Conservation (phyloP, 108 stramenopile species). For the Nitzschia sp. region DNA sequence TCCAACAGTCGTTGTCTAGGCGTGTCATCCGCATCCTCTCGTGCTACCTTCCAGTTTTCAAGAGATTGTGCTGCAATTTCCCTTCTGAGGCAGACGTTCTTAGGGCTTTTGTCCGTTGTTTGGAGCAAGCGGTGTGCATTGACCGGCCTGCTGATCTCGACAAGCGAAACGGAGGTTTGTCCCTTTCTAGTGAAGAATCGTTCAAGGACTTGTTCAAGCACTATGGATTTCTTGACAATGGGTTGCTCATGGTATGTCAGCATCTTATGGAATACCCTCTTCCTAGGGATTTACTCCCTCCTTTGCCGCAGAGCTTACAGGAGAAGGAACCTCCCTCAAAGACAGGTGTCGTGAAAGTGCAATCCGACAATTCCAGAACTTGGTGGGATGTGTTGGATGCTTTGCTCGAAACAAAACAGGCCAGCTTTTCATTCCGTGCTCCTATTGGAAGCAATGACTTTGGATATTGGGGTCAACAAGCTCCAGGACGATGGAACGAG, state of each 20-base stretch:
- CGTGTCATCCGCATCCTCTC: slow-evolving; percentile 11
- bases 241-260: slow-evolving; percentile 26
- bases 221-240: slow-evolving; percentile 20
- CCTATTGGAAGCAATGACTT: slow-evolving; percentile 19
- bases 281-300: slow-evolving; percentile 18
- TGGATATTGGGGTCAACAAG: slow-evolving; percentile 5
- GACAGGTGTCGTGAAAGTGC: slow-evolving; percentile 15
- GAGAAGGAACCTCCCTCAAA: background rate
- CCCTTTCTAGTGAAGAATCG: background rate
- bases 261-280: slow-evolving; percentile 34
- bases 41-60: slow-evolving; percentile 19
- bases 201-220: slow-evolving; percentile 1
- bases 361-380: slow-evolving; percentile 19
- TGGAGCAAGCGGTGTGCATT: slow-evolving; percentile 14
- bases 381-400: slow-evolving; percentile 41
- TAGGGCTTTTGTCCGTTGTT: slow-evolving; percentile 23
- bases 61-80: slow-evolving; percentile 36
- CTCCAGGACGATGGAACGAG: slow-evolving; percentile 22
- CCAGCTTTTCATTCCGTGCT: slow-evolving; percentile 11
- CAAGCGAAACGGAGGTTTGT: background rate
- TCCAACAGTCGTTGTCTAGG: background rate
- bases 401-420: background rate
- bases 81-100: slow-evolving; percentile 29
- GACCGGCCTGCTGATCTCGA: background rate
- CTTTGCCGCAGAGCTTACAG: slow-evolving; percentile 15